These are phyloP conservation scores for Phytopythium litorale DNA, from an alignment of 352 stramenopile species.

Conservation along the genomic window DNA sequence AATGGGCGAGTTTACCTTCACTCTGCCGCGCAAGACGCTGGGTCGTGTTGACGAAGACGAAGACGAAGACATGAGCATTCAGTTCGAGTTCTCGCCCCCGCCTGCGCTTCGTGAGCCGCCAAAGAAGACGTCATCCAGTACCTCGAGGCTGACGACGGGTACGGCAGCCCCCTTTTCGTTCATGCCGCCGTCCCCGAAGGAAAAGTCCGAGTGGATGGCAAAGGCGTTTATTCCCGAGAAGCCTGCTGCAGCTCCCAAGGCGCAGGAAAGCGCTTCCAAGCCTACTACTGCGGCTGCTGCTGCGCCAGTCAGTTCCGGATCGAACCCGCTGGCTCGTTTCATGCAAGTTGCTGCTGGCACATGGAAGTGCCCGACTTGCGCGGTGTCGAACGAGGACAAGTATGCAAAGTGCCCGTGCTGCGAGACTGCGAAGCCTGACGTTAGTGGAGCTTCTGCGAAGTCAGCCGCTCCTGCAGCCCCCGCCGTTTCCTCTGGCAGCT, in stretches of 20 bases:
- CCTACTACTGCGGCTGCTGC: neutral
- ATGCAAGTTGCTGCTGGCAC: conserved; percentile 57
- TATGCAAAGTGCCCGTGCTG: conserved; percentile 78
- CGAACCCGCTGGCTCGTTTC: conserved; percentile 61
- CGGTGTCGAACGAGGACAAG: conserved; percentile 56
- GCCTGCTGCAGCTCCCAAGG: neutral
- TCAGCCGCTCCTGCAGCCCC: neutral
- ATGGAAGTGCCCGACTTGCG: conserved; percentile 79
- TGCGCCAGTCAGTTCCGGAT: neutral
- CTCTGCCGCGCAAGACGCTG: conserved; percentile 18
- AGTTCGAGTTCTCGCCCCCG: conserved; percentile 65
- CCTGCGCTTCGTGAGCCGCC: conserved; percentile 55
- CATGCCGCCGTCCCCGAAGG: conserved; percentile 58
- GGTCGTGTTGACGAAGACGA: conserved; percentile 18
- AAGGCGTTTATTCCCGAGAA: conserved; percentile 21
- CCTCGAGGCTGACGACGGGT: conserved; percentile 12
- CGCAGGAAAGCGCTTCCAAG: neutral
- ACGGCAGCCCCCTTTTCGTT: conserved; percentile 55
- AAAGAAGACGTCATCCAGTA: conserved; percentile 18
- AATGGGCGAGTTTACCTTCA: conserved; percentile 51
- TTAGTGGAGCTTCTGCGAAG: conserved; percentile 5
- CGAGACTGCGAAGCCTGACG: conserved; percentile 35
- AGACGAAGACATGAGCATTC: conserved; percentile 41
- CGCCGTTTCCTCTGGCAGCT: neutral
- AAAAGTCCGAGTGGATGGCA: conserved; percentile 35